A percentile compares a stretch with the other conserved stretches of the same genome.
Evolutionary conservation across 352 stramenopile genomes (phyloP).

Genomic region (Pythium graminicola): DNA sequence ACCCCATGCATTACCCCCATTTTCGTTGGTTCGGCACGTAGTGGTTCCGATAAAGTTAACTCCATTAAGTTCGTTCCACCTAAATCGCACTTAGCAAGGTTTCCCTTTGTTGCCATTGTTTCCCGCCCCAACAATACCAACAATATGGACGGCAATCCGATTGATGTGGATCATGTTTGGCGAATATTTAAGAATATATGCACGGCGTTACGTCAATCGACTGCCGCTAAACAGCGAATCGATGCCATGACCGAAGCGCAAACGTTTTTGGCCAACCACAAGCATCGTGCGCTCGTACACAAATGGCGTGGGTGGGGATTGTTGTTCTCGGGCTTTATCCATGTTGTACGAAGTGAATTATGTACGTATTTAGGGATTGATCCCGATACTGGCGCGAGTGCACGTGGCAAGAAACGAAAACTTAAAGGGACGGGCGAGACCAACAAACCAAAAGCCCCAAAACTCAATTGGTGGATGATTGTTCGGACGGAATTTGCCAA

Average conservation of each 20-base stretch:
- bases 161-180: constrained; percentile 33
- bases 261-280: constrained; percentile 45
- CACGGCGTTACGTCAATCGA: constrained; percentile 39
- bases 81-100: neutral
- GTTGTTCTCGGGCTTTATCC: constrained; percentile 43
- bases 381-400: neutral
- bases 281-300: constrained; percentile 46
- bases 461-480: constrained; percentile 50
- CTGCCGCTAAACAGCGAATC: constrained; percentile 29
- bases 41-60: neutral
- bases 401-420: constrained; percentile 17
- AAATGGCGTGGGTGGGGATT: constrained; percentile 69
- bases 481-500: constrained; percentile 54
- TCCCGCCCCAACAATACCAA: constrained; percentile 3
- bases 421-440: neutral
- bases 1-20: neutral
- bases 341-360: constrained; percentile 43
- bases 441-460: constrained; percentile 24
- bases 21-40: neutral
- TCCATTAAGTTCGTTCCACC: neutral
- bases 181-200: constrained; percentile 36
- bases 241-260: constrained; percentile 34
- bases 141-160: neutral
- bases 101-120: neutral
- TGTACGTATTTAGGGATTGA: constrained; percentile 31